Percentiles rank a stretch among this genome's conserved stretches.
Conservation (phyloP, 495 filamentous ascomycete species). For the Penicillium bialowiezense region DNA sequence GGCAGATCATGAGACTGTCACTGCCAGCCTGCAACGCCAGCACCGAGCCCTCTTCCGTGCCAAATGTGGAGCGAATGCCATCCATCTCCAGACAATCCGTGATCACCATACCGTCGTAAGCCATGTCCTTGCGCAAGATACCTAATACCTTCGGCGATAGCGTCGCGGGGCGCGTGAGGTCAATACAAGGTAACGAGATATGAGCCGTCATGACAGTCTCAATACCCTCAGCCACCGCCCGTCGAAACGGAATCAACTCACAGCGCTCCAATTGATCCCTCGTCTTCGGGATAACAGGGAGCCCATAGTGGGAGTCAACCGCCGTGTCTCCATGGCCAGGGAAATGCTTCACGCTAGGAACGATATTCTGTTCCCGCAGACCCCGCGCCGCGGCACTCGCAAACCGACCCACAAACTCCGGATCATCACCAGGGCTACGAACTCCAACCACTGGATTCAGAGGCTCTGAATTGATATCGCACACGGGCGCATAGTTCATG, state of each 20-base stretch:
- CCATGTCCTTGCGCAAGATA: slow-evolving; percentile 41
- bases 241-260: slow-evolving; percentile 42
- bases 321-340: slow-evolving; percentile 45
- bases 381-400: slow-evolving; percentile 35
- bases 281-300: slow-evolving; percentile 37
- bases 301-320: slow-evolving; percentile 42
- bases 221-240: slow-evolving; percentile 39
- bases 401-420: slow-evolving; percentile 38
- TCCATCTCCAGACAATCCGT: slow-evolving; percentile 47
- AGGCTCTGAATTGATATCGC: slow-evolving; percentile 45
- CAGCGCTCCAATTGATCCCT: slow-evolving; percentile 38
- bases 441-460: slow-evolving; percentile 44
- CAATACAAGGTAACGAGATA: slow-evolving; percentile 38
- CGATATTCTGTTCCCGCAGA: slow-evolving; percentile 34
- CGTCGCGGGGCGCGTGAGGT: slow-evolving; percentile 35
- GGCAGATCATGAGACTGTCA: slow-evolving; percentile 51
- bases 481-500: slow-evolving; percentile 46
- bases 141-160: slow-evolving; percentile 33
- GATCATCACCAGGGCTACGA: slow-evolving; percentile 40
- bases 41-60: slow-evolving; percentile 45
- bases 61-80: slow-evolving; percentile 45
- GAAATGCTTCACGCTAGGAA: slow-evolving; percentile 45
- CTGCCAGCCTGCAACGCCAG: slow-evolving; percentile 47
- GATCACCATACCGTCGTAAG: slow-evolving; percentile 39
- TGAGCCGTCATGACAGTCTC: slow-evolving; percentile 46